Conservation (phyloP, 495 filamentous ascomycete genomes). For the Xylaria acuta region DNA sequence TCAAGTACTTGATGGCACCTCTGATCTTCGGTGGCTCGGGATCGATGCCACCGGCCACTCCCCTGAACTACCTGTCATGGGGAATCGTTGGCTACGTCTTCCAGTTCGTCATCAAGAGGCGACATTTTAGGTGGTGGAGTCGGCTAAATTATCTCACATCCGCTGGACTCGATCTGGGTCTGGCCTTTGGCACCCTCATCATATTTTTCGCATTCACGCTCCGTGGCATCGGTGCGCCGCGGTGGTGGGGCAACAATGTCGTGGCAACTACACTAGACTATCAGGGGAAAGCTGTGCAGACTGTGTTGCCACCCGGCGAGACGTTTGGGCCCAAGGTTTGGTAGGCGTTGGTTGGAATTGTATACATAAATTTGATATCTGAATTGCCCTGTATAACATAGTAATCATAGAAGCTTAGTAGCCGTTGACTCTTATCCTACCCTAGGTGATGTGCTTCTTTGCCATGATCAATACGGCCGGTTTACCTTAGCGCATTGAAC, state of each 20-base stretch:
- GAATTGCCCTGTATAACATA: background rate
- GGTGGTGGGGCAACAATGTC: slow-evolving; percentile 63
- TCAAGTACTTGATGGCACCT: slow-evolving; percentile 67
- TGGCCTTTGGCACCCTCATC: slow-evolving; percentile 66
- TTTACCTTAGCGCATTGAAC: background rate
- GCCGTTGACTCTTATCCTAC: background rate
- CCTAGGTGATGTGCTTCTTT: background rate
- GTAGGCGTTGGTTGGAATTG: slow-evolving; percentile 31
- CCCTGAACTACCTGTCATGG: slow-evolving; percentile 74
- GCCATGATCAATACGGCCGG: background rate
- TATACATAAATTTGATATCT: background rate
- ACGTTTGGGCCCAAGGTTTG: slow-evolving; percentile 66
- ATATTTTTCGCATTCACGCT: slow-evolving; percentile 67
- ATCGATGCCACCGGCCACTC: slow-evolving; percentile 69
- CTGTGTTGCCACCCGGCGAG: slow-evolving; percentile 53
- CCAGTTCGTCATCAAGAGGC: slow-evolving; percentile 64
- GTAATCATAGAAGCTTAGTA: background rate
- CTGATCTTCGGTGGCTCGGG: slow-evolving; percentile 72
- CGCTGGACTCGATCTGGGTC: slow-evolving; percentile 65
- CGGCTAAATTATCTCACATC: slow-evolving; percentile 69
- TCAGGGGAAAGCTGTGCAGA: slow-evolving; percentile 58
- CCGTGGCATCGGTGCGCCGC: slow-evolving; percentile 53
- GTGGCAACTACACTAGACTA: slow-evolving; percentile 58
- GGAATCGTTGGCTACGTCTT: slow-evolving; percentile 70
- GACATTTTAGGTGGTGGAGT: slow-evolving; percentile 70